A percentile compares a stretch with the other conserved stretches of the same genome.
phyloP scores from a whole-genome alignment of 352 stramenopile genomes.

The Globisporangium mamillatum region DNA sequence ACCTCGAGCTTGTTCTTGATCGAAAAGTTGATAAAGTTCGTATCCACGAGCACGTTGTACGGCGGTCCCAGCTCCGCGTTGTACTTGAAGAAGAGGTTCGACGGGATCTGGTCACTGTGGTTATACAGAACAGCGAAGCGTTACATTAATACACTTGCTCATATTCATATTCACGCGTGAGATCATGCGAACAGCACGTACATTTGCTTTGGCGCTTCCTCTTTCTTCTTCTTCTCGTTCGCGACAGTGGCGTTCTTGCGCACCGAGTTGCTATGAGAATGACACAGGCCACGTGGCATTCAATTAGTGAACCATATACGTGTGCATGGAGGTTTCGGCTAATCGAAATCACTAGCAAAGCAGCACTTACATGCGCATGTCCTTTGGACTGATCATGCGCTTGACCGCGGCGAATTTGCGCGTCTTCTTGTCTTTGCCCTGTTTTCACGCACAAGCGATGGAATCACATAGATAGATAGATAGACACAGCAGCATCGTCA shows the following conservation, averaged over 20 bases:
- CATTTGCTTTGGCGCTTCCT: slow-evolving; percentile 92
- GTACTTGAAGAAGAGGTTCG: slow-evolving; percentile 99
- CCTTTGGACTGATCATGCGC: slow-evolving; percentile 98
- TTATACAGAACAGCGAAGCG: slow-evolving; percentile 1
- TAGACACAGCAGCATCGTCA: background rate
- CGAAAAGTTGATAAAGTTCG: slow-evolving; percentile 99
- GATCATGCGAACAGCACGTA: slow-evolving; percentile 23
- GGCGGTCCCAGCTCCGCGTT: slow-evolving; percentile 97
- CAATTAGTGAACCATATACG: background rate
- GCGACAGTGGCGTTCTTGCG: slow-evolving; percentile 70
- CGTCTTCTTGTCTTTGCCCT: slow-evolving; percentile 98
- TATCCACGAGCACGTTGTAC: slow-evolving; percentile 99
- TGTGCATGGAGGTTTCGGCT: background rate
- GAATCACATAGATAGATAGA: background rate
- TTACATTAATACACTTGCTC: background rate
- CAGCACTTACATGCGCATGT: slow-evolving; percentile 92
- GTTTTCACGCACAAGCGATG: background rate
- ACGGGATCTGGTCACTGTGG: slow-evolving; percentile 92
- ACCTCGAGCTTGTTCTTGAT: slow-evolving; percentile 99
- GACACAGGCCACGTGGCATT: background rate
- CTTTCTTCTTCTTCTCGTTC: slow-evolving; percentile 89
- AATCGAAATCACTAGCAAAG: background rate
- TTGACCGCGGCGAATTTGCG: slow-evolving; percentile 98
- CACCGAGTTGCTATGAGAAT: slow-evolving; percentile 62
- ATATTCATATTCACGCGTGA: background rate